Conservation (phyloP, 2,329 filamentous ascomycete genomes). For the Paracamarosporium sp. region DNA sequence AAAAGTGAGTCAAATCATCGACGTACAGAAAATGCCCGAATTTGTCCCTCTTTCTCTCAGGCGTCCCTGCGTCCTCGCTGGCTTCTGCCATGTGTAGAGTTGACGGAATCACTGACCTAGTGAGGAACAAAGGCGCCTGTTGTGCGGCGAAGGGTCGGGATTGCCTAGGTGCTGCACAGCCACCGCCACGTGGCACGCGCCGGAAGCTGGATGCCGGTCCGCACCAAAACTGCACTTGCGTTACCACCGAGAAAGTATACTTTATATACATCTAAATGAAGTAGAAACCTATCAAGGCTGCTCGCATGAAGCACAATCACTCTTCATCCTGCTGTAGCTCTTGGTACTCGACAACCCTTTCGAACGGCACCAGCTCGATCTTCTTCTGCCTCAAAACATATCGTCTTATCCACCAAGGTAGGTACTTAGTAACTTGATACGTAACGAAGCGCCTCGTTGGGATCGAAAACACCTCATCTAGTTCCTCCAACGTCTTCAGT, state of each 20-base stretch:
- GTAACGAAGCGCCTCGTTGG: slow-evolving; percentile 36
- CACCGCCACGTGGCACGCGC: slow-evolving; percentile 12
- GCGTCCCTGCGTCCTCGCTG: neutral
- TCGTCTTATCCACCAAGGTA: slow-evolving; percentile 14
- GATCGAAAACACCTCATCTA: slow-evolving; percentile 54
- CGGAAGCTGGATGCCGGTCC: neutral
- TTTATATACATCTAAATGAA: neutral
- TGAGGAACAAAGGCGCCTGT: neutral
- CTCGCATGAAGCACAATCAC: neutral
- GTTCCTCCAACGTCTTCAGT: slow-evolving; percentile 49
- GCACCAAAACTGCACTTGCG: neutral
- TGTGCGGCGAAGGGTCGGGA: neutral
- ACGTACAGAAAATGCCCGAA: slow-evolving; percentile 16
- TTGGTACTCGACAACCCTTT: neutral
- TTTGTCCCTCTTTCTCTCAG: slow-evolving; percentile 12
- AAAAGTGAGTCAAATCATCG: slow-evolving; percentile 1
- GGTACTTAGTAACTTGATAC: slow-evolving; percentile 32
- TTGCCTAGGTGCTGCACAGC: slow-evolving; percentile 4
- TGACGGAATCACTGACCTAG: neutral
- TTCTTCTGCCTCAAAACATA: slow-evolving; percentile 3
- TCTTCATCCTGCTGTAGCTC: neutral
- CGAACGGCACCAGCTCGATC: neutral
- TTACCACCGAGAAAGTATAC: neutral
- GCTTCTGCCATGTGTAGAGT: slow-evolving; percentile 8
- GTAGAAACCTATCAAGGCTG: neutral